Percentiles rank a stretch among this genome's conserved stretches.
Conservation (phyloP, 2,329 filamentous ascomycete genomes). For the Cytospora chrysosperma region DNA sequence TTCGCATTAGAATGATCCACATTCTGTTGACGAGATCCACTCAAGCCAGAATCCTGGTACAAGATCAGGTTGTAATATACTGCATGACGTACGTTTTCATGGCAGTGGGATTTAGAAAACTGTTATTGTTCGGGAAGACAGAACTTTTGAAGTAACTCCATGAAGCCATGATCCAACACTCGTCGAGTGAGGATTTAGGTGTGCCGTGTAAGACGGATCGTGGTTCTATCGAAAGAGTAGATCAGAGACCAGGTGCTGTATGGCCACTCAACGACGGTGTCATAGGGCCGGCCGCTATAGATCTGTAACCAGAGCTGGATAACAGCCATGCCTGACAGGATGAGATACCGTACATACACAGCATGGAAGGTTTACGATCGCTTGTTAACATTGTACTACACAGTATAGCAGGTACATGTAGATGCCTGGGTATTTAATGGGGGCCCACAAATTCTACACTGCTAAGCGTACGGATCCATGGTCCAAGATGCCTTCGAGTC, state of each 20-base stretch:
- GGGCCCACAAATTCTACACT: neutral
- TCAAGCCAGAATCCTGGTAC: neutral
- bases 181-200: too few relatives aligned
- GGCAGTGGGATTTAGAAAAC: neutral
- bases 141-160: too few relatives aligned
- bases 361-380: neutral
- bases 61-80: neutral
- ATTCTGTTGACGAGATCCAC: neutral
- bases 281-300: neutral
- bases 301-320: neutral
- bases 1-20: neutral
- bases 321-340: neutral
- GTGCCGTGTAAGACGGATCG: neutral
- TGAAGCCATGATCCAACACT: neutral
- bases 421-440: neutral
- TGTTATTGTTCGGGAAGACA: neutral
- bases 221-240: neutral
- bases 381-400: too few relatives aligned
- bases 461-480: neutral
- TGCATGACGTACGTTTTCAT: neutral
- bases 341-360: neutral
- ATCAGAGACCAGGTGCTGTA: neutral
- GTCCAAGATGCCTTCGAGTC: neutral
- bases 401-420: too few relatives aligned
- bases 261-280: neutral